phyloP scores from a whole-genome alignment of 75 land plant species.

The Chamaecyparis obtusa region DNA sequence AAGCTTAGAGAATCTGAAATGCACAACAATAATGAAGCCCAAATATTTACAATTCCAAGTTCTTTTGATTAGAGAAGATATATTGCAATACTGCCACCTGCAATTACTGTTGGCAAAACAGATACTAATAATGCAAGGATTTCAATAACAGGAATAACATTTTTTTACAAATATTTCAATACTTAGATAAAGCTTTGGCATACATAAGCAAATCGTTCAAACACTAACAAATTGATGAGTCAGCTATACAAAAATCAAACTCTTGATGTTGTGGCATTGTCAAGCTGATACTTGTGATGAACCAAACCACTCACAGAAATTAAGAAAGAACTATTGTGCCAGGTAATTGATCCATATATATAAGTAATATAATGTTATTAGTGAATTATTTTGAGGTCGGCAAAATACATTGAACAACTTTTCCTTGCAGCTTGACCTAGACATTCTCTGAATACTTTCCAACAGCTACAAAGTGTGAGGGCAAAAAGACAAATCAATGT shows the following conservation, averaged over 20 bases:
- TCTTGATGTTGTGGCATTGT: too few relatives aligned
- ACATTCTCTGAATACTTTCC: not conserved
- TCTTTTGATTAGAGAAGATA: constrained; percentile 32
- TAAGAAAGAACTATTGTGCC: not conserved
- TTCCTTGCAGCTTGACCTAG: not conserved
- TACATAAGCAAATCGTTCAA: too few relatives aligned
- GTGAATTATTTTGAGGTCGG: not conserved
- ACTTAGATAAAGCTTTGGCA: not conserved
- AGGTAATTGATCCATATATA: not conserved
- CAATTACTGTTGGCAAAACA: not conserved
- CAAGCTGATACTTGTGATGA: not conserved
- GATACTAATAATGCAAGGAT: not conserved
- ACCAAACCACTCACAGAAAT: not conserved
- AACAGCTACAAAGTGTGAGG: not conserved
- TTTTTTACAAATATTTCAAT: not conserved
- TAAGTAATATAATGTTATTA: not conserved
- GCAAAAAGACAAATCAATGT: not conserved
- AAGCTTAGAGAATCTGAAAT: not conserved
- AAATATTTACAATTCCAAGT: constrained; percentile 30
- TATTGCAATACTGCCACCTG: constrained; percentile 48
- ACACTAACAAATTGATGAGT: not conserved
- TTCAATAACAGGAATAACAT: not conserved
- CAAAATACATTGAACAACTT: too few relatives aligned
- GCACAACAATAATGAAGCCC: not conserved
- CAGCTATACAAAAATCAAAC: too few relatives aligned